phyloP scores from a whole-genome alignment of 2,329 filamentous ascomycete genomes.

The Clonostachys solani region DNA sequence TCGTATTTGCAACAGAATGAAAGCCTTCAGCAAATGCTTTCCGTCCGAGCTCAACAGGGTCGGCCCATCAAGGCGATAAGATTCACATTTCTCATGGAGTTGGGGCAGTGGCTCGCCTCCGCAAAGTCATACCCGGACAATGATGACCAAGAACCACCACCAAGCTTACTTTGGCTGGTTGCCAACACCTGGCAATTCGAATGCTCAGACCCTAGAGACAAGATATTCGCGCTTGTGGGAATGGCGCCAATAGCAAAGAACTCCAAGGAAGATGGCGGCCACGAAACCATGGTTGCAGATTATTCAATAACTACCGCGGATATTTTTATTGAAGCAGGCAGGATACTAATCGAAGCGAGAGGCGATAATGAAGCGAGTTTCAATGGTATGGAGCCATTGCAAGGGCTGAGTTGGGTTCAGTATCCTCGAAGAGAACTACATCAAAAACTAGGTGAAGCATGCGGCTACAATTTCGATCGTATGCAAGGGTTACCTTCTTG shows the following conservation, averaged over 20 bases:
- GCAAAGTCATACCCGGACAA: too few species aligned
- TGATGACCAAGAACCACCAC: too few species aligned
- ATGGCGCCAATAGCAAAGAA: not conserved
- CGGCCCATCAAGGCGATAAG: too few species aligned
- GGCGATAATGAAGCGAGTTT: not conserved
- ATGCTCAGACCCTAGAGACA: conserved; percentile 8
- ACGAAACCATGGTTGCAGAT: conserved; percentile 3
- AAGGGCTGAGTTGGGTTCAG: conserved; percentile 2
- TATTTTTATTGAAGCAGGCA: conserved; percentile 2
- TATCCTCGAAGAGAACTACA: not conserved
- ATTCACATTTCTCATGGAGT: too few species aligned
- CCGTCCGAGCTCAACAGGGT: too few species aligned
- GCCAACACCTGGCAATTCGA: conserved; percentile 7
- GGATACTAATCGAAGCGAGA: conserved; percentile 2
- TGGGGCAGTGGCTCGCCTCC: too few species aligned
- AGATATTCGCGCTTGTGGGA: conserved; percentile 9
- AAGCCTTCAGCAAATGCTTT: too few species aligned
- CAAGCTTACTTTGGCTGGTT: not conserved
- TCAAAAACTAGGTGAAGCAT: too few species aligned
- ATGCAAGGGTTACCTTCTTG: not conserved
- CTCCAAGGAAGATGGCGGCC: not conserved
- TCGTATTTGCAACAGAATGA: too few species aligned
- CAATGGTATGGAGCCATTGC: conserved; percentile 1
- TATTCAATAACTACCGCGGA: conserved; percentile 3
- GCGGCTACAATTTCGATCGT: too few species aligned